Base-by-base conservation (phyloP, 2,329 filamentous ascomycete genomes). In the Colletotrichum brevisporum region DNA sequence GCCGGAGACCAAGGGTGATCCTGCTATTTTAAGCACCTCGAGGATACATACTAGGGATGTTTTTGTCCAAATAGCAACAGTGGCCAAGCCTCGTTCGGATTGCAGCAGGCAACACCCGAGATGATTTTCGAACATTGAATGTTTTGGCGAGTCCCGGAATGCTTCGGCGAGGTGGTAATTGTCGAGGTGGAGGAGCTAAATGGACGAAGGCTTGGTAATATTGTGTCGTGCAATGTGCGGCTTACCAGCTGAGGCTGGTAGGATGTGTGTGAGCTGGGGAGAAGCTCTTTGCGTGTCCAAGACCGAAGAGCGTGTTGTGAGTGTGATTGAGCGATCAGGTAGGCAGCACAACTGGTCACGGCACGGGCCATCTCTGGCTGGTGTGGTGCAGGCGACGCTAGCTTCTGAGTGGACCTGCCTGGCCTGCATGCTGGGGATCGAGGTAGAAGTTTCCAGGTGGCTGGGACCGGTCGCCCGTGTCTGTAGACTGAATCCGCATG, bases 391-490 rank as follows among this genome's bases (percentile, higher is more conserved):
- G 39, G 45, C 24, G 45, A 24, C 36, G 45, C 31, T 45, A 52
- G 47, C 58, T 6, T 53, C 10, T 5, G 15, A 52, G 64, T 63
- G 64, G 59, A 31, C 41, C 39, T 56, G 21, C 63, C 43, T 45
- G 43, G 51, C 43, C 36, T 67, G 57, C 56, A 55, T 56, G 43
- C 41, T 21, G 59, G 64, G 45, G 64, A 47, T 51, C 27, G 41
- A 13, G 53, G 31, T 36, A 43, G 45, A 63, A 58, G 47, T 67
- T 67, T 63, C 59, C 59, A 63, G 53, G 52, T 67, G 64, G 64
- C 53, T 67, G 64, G 64, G 64, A 67, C 59, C 26, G 48, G 48
- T 52, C 31, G 59, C 12, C 39, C 47, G 45, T 47, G 36, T 63
- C 47, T 31, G 51, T 52, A 52, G 24, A 45, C 36, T 15, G 58